Conservation (phyloP, 2,329 filamentous ascomycete genomes). For the Aspergillus jensenii region DNA sequence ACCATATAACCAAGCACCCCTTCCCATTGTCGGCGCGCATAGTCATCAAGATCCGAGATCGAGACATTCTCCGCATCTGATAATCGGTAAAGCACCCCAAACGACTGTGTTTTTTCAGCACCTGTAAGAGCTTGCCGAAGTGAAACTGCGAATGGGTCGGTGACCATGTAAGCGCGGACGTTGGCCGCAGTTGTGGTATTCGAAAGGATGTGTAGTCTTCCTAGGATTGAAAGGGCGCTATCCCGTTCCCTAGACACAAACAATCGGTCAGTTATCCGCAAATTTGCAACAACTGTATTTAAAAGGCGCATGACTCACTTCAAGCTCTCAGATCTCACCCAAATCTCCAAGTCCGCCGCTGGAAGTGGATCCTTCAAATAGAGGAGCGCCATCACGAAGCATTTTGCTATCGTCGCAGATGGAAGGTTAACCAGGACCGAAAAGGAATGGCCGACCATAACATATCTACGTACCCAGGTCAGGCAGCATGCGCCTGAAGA, state of each 20-base stretch:
- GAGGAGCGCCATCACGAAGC: constrained; percentile 90
- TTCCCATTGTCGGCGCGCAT: constrained; percentile 89
- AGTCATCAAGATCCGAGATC: constrained; percentile 74
- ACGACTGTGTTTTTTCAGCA: constrained; percentile 80
- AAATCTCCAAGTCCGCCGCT: constrained; percentile 77
- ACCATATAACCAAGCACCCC: constrained; percentile 95
- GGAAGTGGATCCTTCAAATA: constrained; percentile 82
- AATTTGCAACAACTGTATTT: neutral
- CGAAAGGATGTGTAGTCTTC: constrained; percentile 80
- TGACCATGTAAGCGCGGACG: constrained; percentile 72
- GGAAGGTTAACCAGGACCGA: constrained; percentile 5
- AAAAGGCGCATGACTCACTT: constrained; percentile 40
- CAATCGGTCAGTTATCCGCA: neutral
- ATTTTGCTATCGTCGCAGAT: constrained; percentile 66
- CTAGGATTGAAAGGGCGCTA: constrained; percentile 76
- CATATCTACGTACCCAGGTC: constrained; percentile 66
- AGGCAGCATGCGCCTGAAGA: constrained; percentile 95
- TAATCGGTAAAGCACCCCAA: constrained; percentile 77
- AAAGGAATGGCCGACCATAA: constrained; percentile 1
- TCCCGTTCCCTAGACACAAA: constrained; percentile 67
- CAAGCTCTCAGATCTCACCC: constrained; percentile 71
- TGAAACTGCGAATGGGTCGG: constrained; percentile 77
- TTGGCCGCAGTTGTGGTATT: constrained; percentile 61
- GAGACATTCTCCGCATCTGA: constrained; percentile 64
- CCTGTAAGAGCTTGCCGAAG: constrained; percentile 85